These are phyloP conservation scores for Herpotrichia juniperi DNA, from an alignment of 2,329 filamentous ascomycete genomes.

Conservation along the genomic window DNA sequence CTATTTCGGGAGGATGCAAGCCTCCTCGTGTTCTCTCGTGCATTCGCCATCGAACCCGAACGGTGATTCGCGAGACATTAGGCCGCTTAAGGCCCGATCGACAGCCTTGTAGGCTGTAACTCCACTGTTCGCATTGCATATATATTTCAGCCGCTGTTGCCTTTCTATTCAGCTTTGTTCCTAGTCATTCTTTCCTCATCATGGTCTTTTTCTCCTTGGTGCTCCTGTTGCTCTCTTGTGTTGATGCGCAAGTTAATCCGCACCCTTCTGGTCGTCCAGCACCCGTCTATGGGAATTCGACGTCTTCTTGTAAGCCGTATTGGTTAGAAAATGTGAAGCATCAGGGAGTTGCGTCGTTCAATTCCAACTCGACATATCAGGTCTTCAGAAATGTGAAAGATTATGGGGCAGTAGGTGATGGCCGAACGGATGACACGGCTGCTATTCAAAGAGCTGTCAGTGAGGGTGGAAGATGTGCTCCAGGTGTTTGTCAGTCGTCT, in stretches of 20 bases:
- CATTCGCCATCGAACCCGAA: background rate
- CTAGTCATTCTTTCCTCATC: constrained; percentile 2
- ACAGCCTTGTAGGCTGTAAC: too few relatives aligned
- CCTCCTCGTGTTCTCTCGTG: background rate
- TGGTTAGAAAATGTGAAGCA: constrained; percentile 52
- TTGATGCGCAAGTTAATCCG: background rate
- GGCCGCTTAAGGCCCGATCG: background rate
- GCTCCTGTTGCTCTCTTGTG: constrained; percentile 5
- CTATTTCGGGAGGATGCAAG: background rate
- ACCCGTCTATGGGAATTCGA: constrained; percentile 5
- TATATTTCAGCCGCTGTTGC: background rate
- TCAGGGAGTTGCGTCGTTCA: constrained; percentile 48
- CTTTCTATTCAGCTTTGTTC: background rate
- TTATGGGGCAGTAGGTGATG: constrained; percentile 47
- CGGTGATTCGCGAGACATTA: background rate
- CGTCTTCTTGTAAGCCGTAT: constrained; percentile 36
- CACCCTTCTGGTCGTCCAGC: constrained; percentile 1
- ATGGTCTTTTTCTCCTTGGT: constrained; percentile 5
- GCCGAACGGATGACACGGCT: constrained; percentile 53
- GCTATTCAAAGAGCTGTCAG: constrained; percentile 58
- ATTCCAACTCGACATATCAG: constrained; percentile 42
- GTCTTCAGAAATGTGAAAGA: constrained; percentile 52
- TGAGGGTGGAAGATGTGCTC: constrained; percentile 48
- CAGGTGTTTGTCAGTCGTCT: constrained; percentile 48
- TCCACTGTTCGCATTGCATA: too few relatives aligned